Base-by-base conservation (phyloP, 768 basidiomycete species). In the Naganishia vishniacii region DNA sequence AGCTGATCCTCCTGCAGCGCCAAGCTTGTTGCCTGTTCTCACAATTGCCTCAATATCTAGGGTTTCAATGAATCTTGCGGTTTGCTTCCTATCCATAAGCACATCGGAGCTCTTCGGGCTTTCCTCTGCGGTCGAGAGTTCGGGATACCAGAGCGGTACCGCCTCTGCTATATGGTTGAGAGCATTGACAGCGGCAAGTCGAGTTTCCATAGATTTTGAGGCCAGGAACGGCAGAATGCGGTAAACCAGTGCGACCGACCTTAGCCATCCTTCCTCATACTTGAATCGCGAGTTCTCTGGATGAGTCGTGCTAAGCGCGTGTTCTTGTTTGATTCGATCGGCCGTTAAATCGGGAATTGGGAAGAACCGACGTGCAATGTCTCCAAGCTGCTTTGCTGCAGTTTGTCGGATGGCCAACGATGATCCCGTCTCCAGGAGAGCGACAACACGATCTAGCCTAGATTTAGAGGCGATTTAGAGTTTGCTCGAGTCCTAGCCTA, bases 391-490 rank as follows among this genome's bases (percentile, higher is more conserved):
- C 72, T 91, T 92, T 4, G 93, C 93, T 0, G 95, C 94, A n/a
- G 95, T 95, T 67, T 85, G 85, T 74, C 93, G 84, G 69, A 99
- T 87, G 53, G 88, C 87, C 44, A 83, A 79, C 3, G 91, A 91
- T 13, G 94, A 93, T 47, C 95, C 95, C 40, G 91, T 92, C 77
- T 97, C 93, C 67, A 99, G 84, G 47, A 99, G 83, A 72, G 90
- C 83, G 76, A 99, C 86, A 80, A 99, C 88, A 78, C 95, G 87
- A 83, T 98, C 95, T 81, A 97, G 86, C 81, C 93, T 94, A 61
- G 7, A 9, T 46, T 23, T 26, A 13, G 40, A 28, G 23, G 34
- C 34, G 4, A 31, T 18, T 48, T 26, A 62, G 61, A 34, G n/a
- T 16, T 32, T 13, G 9, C 13, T n/a, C 3, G 8, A n/a, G n/a